These are phyloP conservation scores for Parascedosporium putredinis DNA, from an alignment of 2,329 filamentous ascomycete genomes.

Conservation along the genomic window DNA sequence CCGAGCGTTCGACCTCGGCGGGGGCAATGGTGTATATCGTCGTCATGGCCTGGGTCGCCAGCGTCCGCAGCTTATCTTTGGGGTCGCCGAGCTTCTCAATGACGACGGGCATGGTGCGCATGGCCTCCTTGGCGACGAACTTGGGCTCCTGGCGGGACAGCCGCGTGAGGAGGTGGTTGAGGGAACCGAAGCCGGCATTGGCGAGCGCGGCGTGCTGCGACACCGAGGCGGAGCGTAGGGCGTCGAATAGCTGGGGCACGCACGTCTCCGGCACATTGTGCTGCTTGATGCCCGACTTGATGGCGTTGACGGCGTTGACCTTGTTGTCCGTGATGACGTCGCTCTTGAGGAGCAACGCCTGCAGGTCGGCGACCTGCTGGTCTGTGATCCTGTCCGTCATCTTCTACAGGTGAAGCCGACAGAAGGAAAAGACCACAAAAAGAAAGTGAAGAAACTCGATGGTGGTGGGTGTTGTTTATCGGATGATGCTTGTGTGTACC, in stretches of 20 bases:
- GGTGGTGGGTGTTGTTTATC: too few species aligned
- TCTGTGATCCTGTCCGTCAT: conserved; percentile 51
- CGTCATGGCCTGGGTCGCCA: conserved; percentile 64
- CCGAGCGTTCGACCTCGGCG: conserved; percentile 65
- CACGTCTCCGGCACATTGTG: conserved; percentile 71
- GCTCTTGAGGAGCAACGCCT: conserved; percentile 38
- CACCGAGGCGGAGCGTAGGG: conserved; percentile 61
- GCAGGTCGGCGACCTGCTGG: conserved; percentile 45
- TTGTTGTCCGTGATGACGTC: conserved; percentile 62
- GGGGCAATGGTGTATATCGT: conserved; percentile 65
- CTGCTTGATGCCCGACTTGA: conserved; percentile 88
- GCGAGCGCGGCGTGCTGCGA: conserved; percentile 70
- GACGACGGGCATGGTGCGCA: conserved; percentile 61
- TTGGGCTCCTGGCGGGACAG: conserved; percentile 77
- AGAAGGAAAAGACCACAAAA: background rate
- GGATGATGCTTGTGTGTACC: too few species aligned
- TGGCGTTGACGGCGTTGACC: conserved; percentile 56
- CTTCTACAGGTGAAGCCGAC: background rate
- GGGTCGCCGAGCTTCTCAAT: conserved; percentile 79
- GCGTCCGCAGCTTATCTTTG: conserved; percentile 71
- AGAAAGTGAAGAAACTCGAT: too few species aligned
- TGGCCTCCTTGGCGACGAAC: conserved; percentile 57
- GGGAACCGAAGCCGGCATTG: conserved; percentile 75
- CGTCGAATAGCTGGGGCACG: conserved; percentile 70
- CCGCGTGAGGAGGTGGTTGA: conserved; percentile 79